phyloP scores from a whole-genome alignment of 2,329 filamentous ascomycete species.

The Botrytis aclada region DNA sequence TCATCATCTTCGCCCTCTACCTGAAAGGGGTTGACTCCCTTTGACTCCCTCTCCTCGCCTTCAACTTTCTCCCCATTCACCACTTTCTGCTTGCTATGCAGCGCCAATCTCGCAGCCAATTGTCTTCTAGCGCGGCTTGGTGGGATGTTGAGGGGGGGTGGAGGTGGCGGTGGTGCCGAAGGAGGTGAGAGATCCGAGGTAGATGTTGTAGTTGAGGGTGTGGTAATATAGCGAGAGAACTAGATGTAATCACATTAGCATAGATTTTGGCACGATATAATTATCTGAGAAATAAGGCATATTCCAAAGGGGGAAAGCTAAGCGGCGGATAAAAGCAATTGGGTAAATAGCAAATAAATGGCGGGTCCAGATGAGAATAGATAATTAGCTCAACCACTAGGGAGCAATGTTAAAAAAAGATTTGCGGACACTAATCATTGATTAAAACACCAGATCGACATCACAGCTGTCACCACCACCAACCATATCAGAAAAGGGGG shows the following conservation, averaged over 20 bases:
- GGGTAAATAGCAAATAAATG: slow-evolving; percentile 17
- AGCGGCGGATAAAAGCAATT: slow-evolving; percentile 9
- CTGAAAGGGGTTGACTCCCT: slow-evolving; percentile 35
- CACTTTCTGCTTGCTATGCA: slow-evolving; percentile 61
- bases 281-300: neutral
- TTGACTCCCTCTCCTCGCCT: slow-evolving; percentile 26
- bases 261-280: slow-evolving; percentile 9
- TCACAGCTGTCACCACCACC: slow-evolving; percentile 17
- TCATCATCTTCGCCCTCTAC: slow-evolving; percentile 37
- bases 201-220: slow-evolving; percentile 33
- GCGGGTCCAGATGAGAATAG: slow-evolving; percentile 8
- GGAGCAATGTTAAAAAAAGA: slow-evolving; percentile 24
- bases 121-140: slow-evolving; percentile 84
- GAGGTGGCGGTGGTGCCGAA: slow-evolving; percentile 63
- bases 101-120: slow-evolving; percentile 80
- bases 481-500: slow-evolving; percentile 5
- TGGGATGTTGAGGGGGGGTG: slow-evolving; percentile 76
- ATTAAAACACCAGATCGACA: slow-evolving; percentile 17
- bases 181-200: slow-evolving; percentile 49
- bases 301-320: neutral
- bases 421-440: slow-evolving; percentile 10
- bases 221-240: slow-evolving; percentile 40
- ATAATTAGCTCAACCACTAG: slow-evolving; percentile 15
- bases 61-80: slow-evolving; percentile 27
- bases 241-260: slow-evolving; percentile 29